Conservation (phyloP, 2,329 filamentous ascomycete species). For the Mollisiaceae sp. region DNA sequence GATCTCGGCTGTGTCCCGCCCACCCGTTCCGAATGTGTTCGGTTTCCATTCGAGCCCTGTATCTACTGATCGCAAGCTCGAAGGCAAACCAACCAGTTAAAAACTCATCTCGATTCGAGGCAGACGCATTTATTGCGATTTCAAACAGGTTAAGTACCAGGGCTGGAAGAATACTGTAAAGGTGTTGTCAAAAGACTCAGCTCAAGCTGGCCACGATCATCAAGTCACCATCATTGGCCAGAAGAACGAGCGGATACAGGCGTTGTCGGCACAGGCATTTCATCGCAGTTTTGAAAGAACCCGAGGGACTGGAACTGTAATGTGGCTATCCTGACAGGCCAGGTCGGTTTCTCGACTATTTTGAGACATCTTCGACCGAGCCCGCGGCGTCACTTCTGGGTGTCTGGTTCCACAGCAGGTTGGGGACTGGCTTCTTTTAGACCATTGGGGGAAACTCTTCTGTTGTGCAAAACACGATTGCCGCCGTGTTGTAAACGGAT, state of each 20-base stretch:
- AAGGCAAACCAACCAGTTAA: neutral
- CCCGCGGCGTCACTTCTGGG: neutral
- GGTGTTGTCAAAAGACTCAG: constrained; percentile 3
- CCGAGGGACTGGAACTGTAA: constrained; percentile 2
- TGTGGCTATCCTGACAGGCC: neutral
- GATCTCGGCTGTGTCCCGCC: constrained; percentile 15
- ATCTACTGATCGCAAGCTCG: neutral
- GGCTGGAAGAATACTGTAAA: constrained; percentile 1
- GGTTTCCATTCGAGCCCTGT: constrained; percentile 12
- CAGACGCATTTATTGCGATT: neutral
- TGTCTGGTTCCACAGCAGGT: constrained; percentile 1
- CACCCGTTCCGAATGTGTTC: constrained; percentile 4
- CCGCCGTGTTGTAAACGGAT: constrained; percentile 10
- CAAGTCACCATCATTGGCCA: neutral
- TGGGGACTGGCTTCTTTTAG: neutral
- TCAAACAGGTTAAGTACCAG: neutral
- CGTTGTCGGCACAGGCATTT: constrained; percentile 3
- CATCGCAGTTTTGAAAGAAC: constrained; percentile 1
- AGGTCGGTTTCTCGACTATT: constrained; percentile 2
- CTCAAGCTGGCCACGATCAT: neutral
- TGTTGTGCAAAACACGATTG: constrained; percentile 5
- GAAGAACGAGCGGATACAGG: neutral
- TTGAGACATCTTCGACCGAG: neutral
- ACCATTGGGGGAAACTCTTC: neutral
- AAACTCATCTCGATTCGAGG: neutral